Percentiles rank a stretch among this genome's conserved stretches.
Conservation (phyloP, 805 yeast species). For the Danielozyma ontarioensis region DNA sequence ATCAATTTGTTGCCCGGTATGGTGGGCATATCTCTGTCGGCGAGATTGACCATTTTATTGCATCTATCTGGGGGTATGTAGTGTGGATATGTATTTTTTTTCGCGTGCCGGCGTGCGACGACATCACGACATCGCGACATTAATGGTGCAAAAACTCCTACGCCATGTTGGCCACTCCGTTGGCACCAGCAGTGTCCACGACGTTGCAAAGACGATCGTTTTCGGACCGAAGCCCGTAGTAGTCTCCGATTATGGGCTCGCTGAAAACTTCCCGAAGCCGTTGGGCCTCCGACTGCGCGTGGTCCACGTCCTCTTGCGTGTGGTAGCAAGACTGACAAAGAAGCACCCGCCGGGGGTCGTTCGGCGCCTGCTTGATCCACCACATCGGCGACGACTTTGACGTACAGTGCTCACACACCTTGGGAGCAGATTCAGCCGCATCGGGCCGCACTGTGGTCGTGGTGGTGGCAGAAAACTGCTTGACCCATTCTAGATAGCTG, state of each 20-base stretch:
- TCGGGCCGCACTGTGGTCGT: background rate
- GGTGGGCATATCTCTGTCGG: conserved; percentile 61
- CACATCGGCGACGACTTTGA: conserved; percentile 31
- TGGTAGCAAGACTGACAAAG: conserved; percentile 34
- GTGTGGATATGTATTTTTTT: too few relatives aligned
- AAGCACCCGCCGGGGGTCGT: too few relatives aligned
- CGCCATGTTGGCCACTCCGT: too few relatives aligned
- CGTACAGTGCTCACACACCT: conserved; percentile 17
- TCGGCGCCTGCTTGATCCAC: conserved; percentile 20
- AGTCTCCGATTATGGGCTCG: conserved; percentile 26
- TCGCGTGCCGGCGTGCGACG: too few relatives aligned
- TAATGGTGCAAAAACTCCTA: too few relatives aligned
- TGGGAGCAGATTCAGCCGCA: background rate
- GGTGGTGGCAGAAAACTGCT: conserved; percentile 3
- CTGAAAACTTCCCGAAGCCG: conserved; percentile 17
- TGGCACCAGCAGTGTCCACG: too few relatives aligned
- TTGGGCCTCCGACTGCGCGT: conserved; percentile 2
- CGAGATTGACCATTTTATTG: conserved; percentile 33
- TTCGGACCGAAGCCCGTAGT: conserved; percentile 25
- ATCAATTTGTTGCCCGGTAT: conserved; percentile 85
- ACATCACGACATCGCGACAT: too few relatives aligned
- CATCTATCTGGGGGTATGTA: too few relatives aligned
- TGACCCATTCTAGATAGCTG: conserved; percentile 20
- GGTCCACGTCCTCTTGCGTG: conserved; percentile 7
- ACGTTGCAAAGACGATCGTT: too few relatives aligned